Base-by-base conservation (phyloP, 345 rosid species). In the Aegle marmelos region DNA sequence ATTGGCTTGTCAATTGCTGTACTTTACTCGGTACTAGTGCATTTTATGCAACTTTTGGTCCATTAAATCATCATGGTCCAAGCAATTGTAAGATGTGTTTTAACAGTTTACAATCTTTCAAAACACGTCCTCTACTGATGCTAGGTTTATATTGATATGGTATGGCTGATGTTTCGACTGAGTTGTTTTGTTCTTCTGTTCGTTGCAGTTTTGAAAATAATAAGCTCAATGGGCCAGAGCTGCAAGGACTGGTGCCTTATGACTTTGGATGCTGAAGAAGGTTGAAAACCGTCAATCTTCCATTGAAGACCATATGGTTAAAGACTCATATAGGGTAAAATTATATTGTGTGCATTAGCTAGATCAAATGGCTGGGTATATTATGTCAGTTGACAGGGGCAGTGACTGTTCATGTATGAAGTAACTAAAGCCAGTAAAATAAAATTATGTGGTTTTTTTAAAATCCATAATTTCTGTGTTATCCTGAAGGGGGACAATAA, bases 191-290 rank as follows among this genome's bases (percentile, higher is more conserved):
- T 64, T 64, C 25, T 33, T 64, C 60, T 63, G 5, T 63, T 72
- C 34, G 30, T 77, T 65, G 63, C 91, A 91, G 95, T 73, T 89
- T 80, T 7, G 81, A 79, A 54, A 85, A 87, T 84, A 91, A 91
- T 87, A 81, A 82, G 66, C 88, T 91, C 28, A 88, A 82, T 39
- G 95, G 95, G 79, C 95, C 95, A 1, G 91, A 91, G 83, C 87
- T 91, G 88, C 82, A 89, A 83, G 95, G 95, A 58, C 86, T 89
- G 6, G 95, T 80, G 67, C 81, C 89, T 11, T 91, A 91, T 2
- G 93, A 91, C 81, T 91, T 91, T 6, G 93, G 95, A 72, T 91
- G 95, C 92, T 91, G 85, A 85, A 80, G 80, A 68, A 60, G 7
- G 59, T 45, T 19, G 34, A 33, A 34, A 54, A 13, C 60, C 4